Conservation (phyloP, 129 eudicot genomes). For the Tanacetum coccineum region DNA sequence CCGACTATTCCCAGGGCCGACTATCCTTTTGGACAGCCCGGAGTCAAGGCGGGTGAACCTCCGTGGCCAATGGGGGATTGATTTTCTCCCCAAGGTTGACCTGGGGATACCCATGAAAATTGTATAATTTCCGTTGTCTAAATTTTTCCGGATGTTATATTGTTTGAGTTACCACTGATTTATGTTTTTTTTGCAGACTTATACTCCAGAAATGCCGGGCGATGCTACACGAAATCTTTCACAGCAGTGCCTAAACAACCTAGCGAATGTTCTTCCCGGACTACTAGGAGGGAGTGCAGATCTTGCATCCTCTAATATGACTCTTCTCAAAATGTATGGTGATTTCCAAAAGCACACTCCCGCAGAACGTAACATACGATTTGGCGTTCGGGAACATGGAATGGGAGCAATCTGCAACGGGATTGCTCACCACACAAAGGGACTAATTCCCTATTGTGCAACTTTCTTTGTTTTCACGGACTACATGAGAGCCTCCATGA, state of each 20-base stretch:
- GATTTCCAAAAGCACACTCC: conserved; percentile 56
- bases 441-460: conserved; percentile 61
- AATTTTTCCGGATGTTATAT: not conserved
- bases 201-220: conserved; percentile 43
- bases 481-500: conserved; percentile 61
- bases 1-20: too few species aligned
- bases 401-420: conserved; percentile 68
- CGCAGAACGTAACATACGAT: conserved; percentile 49
- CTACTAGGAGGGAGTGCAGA: conserved; percentile 69
- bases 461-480: conserved; percentile 72
- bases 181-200: conserved; percentile 28
- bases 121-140: too few species aligned
- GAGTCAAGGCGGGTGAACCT: too few species aligned
- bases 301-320: conserved; percentile 68
- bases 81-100: too few species aligned
- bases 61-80: too few species aligned
- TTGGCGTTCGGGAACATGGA: conserved; percentile 64
- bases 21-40: too few species aligned
- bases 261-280: conserved; percentile 56
- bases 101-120: too few species aligned
- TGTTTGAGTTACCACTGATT: not conserved
- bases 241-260: conserved; percentile 44
- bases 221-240: conserved; percentile 61
- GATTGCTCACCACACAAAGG: conserved; percentile 53
- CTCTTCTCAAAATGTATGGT: conserved; percentile 50